Conservation (phyloP, 2,329 filamentous ascomycete species). For the Phialocephala subalpina region DNA sequence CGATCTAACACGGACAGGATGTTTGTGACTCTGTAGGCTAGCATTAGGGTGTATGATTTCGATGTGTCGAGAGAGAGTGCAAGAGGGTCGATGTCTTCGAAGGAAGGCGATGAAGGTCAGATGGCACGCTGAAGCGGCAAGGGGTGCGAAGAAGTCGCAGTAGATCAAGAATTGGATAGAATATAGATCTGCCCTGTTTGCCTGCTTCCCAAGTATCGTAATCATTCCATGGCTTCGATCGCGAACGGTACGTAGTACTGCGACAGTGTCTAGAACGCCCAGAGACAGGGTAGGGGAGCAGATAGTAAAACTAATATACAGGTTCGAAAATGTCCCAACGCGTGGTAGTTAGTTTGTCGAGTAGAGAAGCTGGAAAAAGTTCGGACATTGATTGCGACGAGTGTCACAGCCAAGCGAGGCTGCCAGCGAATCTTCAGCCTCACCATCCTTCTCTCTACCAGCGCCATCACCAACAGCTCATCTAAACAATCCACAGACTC, state of each 20-base stretch:
- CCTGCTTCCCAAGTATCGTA: background rate
- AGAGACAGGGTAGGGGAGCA: background rate
- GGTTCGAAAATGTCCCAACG: background rate
- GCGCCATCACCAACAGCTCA: background rate
- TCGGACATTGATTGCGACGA: background rate
- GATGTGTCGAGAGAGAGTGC: background rate
- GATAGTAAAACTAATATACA: background rate
- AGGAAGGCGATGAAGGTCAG: background rate
- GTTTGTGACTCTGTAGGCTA: background rate
- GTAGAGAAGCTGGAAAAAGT: no score
- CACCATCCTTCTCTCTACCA: background rate
- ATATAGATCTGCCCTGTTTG: background rate
- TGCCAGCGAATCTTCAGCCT: conserved; percentile 11
- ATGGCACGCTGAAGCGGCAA: background rate
- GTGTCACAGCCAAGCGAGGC: conserved; percentile 10
- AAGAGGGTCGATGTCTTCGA: background rate
- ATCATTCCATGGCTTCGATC: background rate
- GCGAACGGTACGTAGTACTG: no score
- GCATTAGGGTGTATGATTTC: background rate
- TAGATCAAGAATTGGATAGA: background rate
- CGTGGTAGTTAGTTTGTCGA: no score
- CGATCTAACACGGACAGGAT: background rate
- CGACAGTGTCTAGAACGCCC: no score
- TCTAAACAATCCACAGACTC: background rate
- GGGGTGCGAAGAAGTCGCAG: background rate